These are phyloP conservation scores for Atkinsonella texensis DNA, from an alignment of 2,329 filamentous ascomycete species.

Conservation along the genomic window DNA sequence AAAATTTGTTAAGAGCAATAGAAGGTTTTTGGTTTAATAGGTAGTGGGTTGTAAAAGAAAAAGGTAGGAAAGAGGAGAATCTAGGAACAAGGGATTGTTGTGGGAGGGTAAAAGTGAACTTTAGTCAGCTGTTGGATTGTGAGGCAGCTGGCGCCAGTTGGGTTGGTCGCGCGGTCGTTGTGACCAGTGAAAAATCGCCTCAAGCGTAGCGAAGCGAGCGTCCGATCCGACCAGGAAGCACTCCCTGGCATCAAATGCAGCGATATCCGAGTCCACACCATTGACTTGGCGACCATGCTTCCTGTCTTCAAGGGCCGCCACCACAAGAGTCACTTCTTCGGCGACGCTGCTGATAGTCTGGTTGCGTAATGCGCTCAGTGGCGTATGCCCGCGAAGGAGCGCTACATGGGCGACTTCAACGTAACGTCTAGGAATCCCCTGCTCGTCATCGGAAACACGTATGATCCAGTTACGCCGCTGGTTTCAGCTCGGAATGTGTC, in stretches of 20 bases:
- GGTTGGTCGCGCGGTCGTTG: no score
- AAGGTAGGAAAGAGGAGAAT: no score
- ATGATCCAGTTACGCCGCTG: constrained; percentile 14
- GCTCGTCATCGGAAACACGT: constrained; percentile 25
- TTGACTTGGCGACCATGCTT: constrained; percentile 16
- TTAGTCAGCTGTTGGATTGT: no score
- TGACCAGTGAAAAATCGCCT: no score
- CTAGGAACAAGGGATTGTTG: no score
- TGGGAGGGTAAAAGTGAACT: no score
- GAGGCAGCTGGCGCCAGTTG: no score
- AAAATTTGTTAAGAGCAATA: no score
- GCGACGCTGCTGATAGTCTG: constrained; percentile 8
- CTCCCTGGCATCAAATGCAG: constrained; percentile 22
- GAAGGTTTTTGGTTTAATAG: no score
- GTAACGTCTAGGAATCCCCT: constrained; percentile 21
- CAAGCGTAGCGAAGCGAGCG: background rate
- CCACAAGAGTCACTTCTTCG: constrained; percentile 17
- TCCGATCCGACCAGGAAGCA: background rate
- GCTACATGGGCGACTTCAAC: constrained; percentile 20
- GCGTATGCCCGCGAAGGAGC: constrained; percentile 24
- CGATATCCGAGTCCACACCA: constrained; percentile 17
- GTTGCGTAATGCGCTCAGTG: constrained; percentile 24
- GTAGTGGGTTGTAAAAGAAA: no score
- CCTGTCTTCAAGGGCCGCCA: constrained; percentile 13
- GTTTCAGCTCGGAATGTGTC: constrained; percentile 4